Percentiles rank a stretch among this genome's conserved stretches.
These are phyloP conservation scores for Diacronema lutheri DNA, from an alignment of 78 protist genomes.

Conservation along the genomic window DNA sequence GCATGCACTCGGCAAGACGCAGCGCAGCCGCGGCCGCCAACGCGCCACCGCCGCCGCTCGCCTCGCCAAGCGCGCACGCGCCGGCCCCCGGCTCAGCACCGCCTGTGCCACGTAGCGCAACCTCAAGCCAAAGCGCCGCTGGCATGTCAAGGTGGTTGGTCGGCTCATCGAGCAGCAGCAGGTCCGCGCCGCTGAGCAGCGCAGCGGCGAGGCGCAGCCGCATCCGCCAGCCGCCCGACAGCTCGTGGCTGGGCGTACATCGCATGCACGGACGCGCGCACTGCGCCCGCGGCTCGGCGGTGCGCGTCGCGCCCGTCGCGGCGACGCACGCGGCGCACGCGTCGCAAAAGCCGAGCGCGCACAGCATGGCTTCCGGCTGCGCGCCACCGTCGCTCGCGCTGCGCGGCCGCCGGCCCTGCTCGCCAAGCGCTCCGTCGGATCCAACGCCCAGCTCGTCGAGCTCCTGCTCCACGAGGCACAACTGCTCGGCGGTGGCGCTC, in stretches of 20 bases:
- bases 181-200: constrained; percentile 74
- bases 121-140: constrained; percentile 89
- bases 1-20: constrained; percentile 53
- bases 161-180: constrained; percentile 92
- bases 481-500: background rate
- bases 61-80: background rate
- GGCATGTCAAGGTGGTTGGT: constrained; percentile 74
- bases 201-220: constrained; percentile 88
- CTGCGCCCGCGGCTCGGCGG: no score
- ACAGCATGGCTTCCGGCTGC: constrained; percentile 29
- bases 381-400: constrained; percentile 39
- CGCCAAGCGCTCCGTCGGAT: no score
- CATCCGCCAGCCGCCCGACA: constrained; percentile 95
- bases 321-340: no score
- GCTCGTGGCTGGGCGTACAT: constrained; percentile 26
- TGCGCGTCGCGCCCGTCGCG: no score
- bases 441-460: constrained; percentile 54
- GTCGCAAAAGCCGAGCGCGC: constrained; percentile 78
- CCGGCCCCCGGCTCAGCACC: no score
- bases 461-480: background rate
- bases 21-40: background rate
- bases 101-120: constrained; percentile 57
- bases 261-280: no score
- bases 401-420: no score
- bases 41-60: no score